phyloP scores from a whole-genome alignment of 2,329 filamentous ascomycete species.

The Exophiala xenobiotica region DNA sequence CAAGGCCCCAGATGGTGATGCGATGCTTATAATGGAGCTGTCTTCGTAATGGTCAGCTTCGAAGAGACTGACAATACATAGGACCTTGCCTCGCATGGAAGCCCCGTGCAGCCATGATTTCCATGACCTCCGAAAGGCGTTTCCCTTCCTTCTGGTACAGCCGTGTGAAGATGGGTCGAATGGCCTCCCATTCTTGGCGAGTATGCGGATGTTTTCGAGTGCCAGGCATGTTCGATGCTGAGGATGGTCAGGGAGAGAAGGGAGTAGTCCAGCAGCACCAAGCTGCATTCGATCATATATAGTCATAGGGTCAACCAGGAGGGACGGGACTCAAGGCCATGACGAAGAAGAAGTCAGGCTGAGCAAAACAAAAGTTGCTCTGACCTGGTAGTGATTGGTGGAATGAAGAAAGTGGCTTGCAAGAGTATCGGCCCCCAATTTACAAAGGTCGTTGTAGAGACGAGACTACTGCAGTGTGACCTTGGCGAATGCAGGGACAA shows the following conservation, averaged over 20 bases:
- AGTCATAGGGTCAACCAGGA: too few species aligned
- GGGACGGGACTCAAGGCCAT: too few species aligned
- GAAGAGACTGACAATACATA: background rate
- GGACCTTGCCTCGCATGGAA: background rate
- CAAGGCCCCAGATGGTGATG: background rate
- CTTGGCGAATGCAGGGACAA: too few species aligned
- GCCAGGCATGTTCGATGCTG: background rate
- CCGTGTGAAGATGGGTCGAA: slow-evolving; percentile 2
- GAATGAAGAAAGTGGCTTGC: background rate
- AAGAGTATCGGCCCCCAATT: background rate
- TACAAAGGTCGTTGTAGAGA: background rate
- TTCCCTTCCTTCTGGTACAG: background rate
- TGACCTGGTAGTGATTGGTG: background rate
- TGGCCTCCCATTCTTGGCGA: slow-evolving; percentile 5
- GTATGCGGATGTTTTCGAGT: slow-evolving; percentile 3
- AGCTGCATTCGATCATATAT: too few species aligned
- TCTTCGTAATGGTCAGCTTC: background rate
- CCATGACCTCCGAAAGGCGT: background rate
- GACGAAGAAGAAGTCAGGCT: background rate
- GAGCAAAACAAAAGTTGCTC: background rate
- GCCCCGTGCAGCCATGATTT: background rate
- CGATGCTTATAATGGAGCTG: background rate
- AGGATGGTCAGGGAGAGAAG: too few species aligned
- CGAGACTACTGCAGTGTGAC: too few species aligned
- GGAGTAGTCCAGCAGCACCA: too few species aligned